phyloP scores from a whole-genome alignment of 306 rosid species.

The Lathyrus aphaca region DNA sequence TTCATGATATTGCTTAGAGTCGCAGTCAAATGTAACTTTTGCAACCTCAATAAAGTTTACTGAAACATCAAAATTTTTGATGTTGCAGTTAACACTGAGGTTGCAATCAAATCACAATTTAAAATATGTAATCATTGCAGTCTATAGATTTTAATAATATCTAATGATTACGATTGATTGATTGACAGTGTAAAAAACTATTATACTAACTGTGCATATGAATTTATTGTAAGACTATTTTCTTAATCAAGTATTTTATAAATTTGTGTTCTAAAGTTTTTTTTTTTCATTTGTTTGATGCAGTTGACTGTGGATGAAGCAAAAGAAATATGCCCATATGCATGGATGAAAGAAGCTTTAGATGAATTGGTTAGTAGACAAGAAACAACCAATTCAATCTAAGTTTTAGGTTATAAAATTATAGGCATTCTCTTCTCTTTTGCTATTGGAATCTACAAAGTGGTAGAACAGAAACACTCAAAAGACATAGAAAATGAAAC shows the following conservation, averaged over 20 bases:
- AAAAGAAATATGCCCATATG: slow-evolving; percentile 76
- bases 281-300: slow-evolving; percentile 39
- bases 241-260: no score
- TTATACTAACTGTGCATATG: no score
- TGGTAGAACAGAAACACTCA: slow-evolving; percentile 29
- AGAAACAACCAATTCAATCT: slow-evolving; percentile 37
- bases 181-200: no score
- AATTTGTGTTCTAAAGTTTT: slow-evolving; percentile 41
- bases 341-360: slow-evolving; percentile 92
- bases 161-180: no score
- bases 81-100: no score
- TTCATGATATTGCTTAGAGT: neutral
- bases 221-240: no score
- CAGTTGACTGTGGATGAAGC: slow-evolving; percentile 78
- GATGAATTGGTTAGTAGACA: slow-evolving; percentile 57
- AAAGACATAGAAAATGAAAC: slow-evolving; percentile 27
- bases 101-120: no score
- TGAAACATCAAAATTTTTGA: no score
- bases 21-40: neutral
- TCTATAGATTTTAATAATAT: no score
- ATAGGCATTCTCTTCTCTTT: slow-evolving; percentile 15
- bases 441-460: slow-evolving; percentile 40
- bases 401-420: slow-evolving; percentile 30
- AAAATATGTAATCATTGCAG: no score
- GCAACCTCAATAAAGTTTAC: no score